Evolutionary conservation across 306 rosid species (phyloP).

Genomic region (apple (Malus domestica)): ASM211411v1 NC_041798.1:6424501-6425000

Average conservation of each 20-base stretch:
- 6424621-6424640: not conserved
- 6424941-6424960: not conserved
- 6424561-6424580: not conserved
- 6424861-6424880: too few species aligned
- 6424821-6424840: not conserved
- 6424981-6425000: not conserved
- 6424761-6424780: not conserved
- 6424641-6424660: not conserved
- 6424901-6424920: not conserved
- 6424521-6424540: too few species aligned
- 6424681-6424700: not conserved
- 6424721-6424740: not conserved
- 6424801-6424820: not conserved
- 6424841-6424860: not conserved
- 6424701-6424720: too few species aligned
- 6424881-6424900: not conserved
- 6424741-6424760: not conserved
- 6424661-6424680: not conserved
- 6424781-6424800: not conserved
- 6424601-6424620: not conserved
- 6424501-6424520: not conserved
- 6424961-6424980: not conserved
- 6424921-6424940: not conserved
- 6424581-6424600: not conserved
- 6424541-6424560: too few species aligned